These are phyloP conservation scores for Diphasiastrum complanatum DNA, from an alignment of 83 land plant genomes.

Conservation along the genomic window DNA sequence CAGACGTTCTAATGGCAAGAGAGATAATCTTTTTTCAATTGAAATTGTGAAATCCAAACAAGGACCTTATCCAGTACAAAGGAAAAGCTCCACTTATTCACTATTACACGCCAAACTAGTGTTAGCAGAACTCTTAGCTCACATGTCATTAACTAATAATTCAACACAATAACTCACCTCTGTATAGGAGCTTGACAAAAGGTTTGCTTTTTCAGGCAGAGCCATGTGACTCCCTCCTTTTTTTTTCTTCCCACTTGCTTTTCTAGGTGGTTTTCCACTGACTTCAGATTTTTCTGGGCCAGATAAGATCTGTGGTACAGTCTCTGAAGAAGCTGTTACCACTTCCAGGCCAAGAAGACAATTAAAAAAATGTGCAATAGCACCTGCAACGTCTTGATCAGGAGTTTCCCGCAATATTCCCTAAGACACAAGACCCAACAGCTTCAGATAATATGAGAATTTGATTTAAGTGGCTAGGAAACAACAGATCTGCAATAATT, in stretches of 20 bases:
- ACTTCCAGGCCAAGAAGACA: constrained; percentile 62
- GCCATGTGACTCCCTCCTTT: constrained; percentile 1
- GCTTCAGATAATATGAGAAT: background rate
- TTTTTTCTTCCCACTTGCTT: background rate
- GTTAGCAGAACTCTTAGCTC: no score
- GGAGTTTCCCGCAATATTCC: constrained; percentile 75
- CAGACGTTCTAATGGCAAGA: no score
- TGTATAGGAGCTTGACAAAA: no score
- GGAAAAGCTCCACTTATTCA: no score
- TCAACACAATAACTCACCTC: no score
- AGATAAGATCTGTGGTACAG: background rate
- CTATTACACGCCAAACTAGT: no score
- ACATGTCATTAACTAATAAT: no score
- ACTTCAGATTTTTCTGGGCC: constrained; percentile 3
- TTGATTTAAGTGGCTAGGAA: background rate
- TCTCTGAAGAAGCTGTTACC: constrained; percentile 3
- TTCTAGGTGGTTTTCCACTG: background rate
- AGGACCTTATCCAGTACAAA: no score
- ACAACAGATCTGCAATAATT: no score
- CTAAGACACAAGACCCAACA: constrained; percentile 33
- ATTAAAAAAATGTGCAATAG: constrained; percentile 83
- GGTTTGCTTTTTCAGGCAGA: no score
- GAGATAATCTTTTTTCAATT: no score
- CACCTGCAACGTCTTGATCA: constrained; percentile 91
- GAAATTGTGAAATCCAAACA: no score